These are phyloP conservation scores for Wallemia mellicola DNA, from an alignment of 1,284 basidiomycete genomes.

Conservation along the genomic window DNA sequence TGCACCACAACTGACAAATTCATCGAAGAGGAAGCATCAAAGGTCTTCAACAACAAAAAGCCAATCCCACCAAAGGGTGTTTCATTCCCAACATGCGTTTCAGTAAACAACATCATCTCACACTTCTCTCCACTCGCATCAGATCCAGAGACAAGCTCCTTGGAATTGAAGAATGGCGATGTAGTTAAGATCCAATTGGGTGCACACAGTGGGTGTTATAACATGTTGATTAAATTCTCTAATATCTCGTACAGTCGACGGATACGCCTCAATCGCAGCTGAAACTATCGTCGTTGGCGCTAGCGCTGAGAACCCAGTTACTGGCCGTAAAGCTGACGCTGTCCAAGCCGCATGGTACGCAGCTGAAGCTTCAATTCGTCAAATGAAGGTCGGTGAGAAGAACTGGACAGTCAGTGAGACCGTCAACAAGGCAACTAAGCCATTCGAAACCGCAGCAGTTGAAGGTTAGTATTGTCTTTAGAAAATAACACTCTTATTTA, in stretches of 20 bases:
- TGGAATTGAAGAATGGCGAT: conserved; percentile 44
- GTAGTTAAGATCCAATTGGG: conserved; percentile 88
- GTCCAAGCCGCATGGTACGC: conserved; percentile 79
- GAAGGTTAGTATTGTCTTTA: conserved; percentile 33
- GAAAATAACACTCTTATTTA: background rate
- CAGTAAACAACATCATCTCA: conserved; percentile 42
- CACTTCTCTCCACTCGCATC: conserved; percentile 26
- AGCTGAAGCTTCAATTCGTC: conserved; percentile 41
- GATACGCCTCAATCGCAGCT: conserved; percentile 52
- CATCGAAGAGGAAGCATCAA: background rate
- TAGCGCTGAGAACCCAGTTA: conserved; percentile 36
- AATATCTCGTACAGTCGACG: background rate
- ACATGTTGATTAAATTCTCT: background rate
- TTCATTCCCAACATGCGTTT: conserved; percentile 77
- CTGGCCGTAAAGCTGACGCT: conserved; percentile 60
- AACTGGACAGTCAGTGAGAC: conserved; percentile 84
- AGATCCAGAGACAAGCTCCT: conserved; percentile 25
- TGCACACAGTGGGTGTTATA: conserved; percentile 55
- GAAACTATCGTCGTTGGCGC: conserved; percentile 73
- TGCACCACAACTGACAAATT: background rate
- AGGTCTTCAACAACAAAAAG: background rate
- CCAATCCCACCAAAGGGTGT: conserved; percentile 22
- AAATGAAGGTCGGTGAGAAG: conserved; percentile 36
- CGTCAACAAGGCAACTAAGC: conserved; percentile 37
- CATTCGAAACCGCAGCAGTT: conserved; percentile 59